Percentiles rank a stretch among this genome's conserved stretches.
phyloP scores from a whole-genome alignment of 2,329 filamentous ascomycete species.

The Alternaria infectoria region DNA sequence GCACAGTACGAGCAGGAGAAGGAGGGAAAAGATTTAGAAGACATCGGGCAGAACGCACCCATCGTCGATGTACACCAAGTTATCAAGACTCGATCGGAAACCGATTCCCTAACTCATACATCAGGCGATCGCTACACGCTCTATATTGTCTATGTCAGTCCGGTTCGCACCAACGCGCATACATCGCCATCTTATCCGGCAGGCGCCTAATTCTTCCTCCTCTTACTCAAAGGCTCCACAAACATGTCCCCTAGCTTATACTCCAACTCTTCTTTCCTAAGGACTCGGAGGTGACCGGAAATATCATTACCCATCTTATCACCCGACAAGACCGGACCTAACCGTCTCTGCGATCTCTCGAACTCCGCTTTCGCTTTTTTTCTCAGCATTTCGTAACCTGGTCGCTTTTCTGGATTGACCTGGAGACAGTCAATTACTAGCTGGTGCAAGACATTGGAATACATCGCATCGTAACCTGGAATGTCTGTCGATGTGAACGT shows the following conservation, averaged over 20 bases:
- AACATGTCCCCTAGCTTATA: background rate
- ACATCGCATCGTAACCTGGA: background rate
- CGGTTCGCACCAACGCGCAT: no score
- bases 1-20: no score
- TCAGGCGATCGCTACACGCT: no score
- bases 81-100: no score
- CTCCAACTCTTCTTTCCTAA: background rate
- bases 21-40: no score
- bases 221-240: background rate
- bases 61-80: no score
- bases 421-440: background rate
- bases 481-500: background rate
- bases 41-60: no score
- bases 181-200: background rate
- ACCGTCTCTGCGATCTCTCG: background rate
- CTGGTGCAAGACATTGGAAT: background rate
- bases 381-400: background rate
- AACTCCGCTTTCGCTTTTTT: background rate
- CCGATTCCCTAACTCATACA: no score
- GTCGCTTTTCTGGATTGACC: background rate
- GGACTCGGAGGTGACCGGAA: background rate
- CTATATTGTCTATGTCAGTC: no score
- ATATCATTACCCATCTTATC: background rate
- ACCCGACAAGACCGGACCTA: background rate
- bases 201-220: accelerated